Evolutionary conservation across 306 rosid genomes (phyloP).

Genomic region (Mimosa pudica): DNA sequence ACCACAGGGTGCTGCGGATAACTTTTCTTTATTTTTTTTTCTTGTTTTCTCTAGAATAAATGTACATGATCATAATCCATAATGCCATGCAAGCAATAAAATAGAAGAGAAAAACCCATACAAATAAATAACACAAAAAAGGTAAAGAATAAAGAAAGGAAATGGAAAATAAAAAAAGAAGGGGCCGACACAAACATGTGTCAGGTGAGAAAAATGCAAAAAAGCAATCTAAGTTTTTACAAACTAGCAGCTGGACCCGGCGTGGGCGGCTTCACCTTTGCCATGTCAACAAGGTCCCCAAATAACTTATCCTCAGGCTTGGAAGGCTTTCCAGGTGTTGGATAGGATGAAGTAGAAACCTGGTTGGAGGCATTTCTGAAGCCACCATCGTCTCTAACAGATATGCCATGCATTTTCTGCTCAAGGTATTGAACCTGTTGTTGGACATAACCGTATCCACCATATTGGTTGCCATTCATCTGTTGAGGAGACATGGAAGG

Average conservation of each 20-base stretch:
- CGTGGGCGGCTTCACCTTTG: conserved; percentile 81
- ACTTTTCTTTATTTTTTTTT: conserved; percentile 26
- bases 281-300: conserved; percentile 91
- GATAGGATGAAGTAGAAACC: conserved; percentile 66
- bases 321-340: conserved; percentile 66
- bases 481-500: conserved; percentile 69
- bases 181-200: conserved; percentile 38
- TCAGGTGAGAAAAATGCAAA: conserved; percentile 36
- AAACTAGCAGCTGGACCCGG: conserved; percentile 60
- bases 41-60: conserved; percentile 51
- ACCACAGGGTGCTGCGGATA: conserved; percentile 29
- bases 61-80: conserved; percentile 60
- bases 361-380: conserved; percentile 60
- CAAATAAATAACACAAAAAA: conserved; percentile 36
- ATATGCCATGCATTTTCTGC: conserved; percentile 83
- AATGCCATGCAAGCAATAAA: conserved; percentile 55
- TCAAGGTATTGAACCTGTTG: conserved; percentile 65
- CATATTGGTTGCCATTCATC: conserved; percentile 71
- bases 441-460: conserved; percentile 78
- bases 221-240: conserved; percentile 38
- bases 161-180: neutral
- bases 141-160: conserved; percentile 31
- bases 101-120: conserved; percentile 37
- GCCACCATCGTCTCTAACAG: conserved; percentile 61
- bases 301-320: conserved; percentile 94